Percentiles rank a stretch among this genome's conserved stretches.
phyloP scores from a whole-genome alignment of 345 rosid genomes.

The Barbarea vulgaris region DNA sequence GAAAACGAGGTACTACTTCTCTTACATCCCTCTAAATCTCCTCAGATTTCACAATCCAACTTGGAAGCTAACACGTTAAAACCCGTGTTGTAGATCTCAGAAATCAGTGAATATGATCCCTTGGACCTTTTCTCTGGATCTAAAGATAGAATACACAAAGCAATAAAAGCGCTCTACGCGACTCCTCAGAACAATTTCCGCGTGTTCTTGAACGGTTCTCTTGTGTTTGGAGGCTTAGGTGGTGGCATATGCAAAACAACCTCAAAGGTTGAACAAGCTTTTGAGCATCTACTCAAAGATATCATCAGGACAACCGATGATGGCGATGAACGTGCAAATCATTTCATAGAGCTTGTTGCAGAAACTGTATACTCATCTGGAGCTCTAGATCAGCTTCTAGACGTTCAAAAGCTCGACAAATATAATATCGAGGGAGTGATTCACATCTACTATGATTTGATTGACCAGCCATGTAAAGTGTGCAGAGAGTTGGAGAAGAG shows the following conservation, averaged over 20 bases:
- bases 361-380: slow-evolving; percentile 59
- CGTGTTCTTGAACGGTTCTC: slow-evolving; percentile 82
- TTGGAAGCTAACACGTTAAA: background rate
- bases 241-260: slow-evolving; percentile 58
- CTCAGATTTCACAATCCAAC: background rate
- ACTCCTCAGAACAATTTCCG: slow-evolving; percentile 93
- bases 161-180: slow-evolving; percentile 63
- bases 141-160: slow-evolving; percentile 67
- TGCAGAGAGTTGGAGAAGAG: slow-evolving; percentile 53
- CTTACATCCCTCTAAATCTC: background rate
- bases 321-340: slow-evolving; percentile 48
- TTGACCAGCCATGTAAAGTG: slow-evolving; percentile 62
- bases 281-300: slow-evolving; percentile 64
- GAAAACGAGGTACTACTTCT: slow-evolving; percentile 52
- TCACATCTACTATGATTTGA: slow-evolving; percentile 77
- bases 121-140: slow-evolving; percentile 90
- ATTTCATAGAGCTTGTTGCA: slow-evolving; percentile 72
- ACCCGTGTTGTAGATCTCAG: slow-evolving; percentile 52
- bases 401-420: slow-evolving; percentile 72
- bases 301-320: slow-evolving; percentile 52
- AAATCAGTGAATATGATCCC: slow-evolving; percentile 75
- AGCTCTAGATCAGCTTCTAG: slow-evolving; percentile 72
- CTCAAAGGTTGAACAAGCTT: slow-evolving; percentile 46
- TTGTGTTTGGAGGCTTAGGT: slow-evolving; percentile 75
- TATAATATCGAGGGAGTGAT: slow-evolving; percentile 85